Evolutionary conservation across 1,284 basidiomycete species (phyloP), one percentile per base, ranked within the genome.

Genomic region (Apiotrichum sp.): DNA sequence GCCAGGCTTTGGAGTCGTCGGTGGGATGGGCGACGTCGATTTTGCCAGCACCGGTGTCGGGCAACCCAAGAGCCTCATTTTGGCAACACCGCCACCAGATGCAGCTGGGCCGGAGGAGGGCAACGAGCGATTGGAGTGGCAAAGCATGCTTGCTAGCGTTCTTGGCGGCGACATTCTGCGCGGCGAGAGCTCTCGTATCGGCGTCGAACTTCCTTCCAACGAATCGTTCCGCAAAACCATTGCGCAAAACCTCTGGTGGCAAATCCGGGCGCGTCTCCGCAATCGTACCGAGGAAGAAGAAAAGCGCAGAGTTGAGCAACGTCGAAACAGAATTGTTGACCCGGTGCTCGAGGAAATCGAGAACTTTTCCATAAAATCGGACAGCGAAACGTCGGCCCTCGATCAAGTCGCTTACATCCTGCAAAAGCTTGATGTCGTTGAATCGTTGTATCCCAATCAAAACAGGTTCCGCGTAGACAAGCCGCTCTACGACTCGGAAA

Each of bases 81-180:
- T 65, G 3, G 47, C 57, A 4, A 55, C 57, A 31, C 59, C 61
- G 9, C 57, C 61, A 11, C 53, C 55, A 8, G 57, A 63, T 33
- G 38, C 58, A 1, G 56, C 58, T 1, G 55, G 50, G 2, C 57
- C 62, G 3, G 65, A 66, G 32, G 85, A 88, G 65, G 87, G 89
- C 64, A 81, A 83, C 59, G 89, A 92, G 65, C 82, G 93, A 33
- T 78, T 93, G 47, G 92, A 93, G 74, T 97, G 93, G 93, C 90
- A 93, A 74, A 87, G 87, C 40, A 89, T 96, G 86, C 82, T 97
- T 41, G 84, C 89, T 8, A 93, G 91, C 40, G 93, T 97, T 22
- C 80, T 98, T 35, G 84, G 85, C 40, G 93, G 93, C 13, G 92
- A 97, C 68, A 92, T 98, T 6, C 81, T 98, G 58, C 89, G 87